These are phyloP conservation scores for Notholithocarpus densiflorus DNA, from an alignment of 306 rosid species.

Conservation along the genomic window DNA sequence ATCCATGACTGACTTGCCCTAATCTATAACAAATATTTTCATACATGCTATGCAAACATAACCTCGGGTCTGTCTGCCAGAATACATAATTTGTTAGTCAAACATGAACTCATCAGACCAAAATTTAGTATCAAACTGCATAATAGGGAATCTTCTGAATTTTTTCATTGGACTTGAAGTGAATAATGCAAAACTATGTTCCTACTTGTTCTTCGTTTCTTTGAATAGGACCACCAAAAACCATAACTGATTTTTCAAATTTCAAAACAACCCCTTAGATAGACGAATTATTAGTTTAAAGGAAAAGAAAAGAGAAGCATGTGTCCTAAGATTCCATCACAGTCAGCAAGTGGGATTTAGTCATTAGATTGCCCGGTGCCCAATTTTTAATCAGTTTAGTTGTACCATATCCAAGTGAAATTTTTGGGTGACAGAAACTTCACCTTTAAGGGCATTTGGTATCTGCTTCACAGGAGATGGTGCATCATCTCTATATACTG, in stretches of 20 bases:
- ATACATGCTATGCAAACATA: not conserved
- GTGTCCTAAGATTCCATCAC: conserved; percentile 1
- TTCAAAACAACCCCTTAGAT: not conserved
- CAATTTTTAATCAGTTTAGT: conserved; percentile 1
- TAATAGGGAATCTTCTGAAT: not conserved
- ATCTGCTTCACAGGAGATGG: conserved; percentile 57
- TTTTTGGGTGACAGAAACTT: conserved; percentile 15
- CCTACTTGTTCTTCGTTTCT: not conserved
- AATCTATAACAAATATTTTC: not conserved
- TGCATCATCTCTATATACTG: conserved; percentile 56
- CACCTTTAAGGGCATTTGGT: conserved; percentile 55
- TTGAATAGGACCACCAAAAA: not conserved
- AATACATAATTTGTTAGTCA: not conserved
- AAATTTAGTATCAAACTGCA: not conserved
- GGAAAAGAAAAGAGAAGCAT: not conserved
- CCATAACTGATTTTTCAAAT: not conserved
- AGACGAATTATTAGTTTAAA: not conserved
- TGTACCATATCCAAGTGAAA: not conserved
- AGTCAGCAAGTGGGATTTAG: not conserved
- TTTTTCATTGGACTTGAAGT: not conserved
- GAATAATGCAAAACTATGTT: not conserved
- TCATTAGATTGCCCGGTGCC: not conserved
- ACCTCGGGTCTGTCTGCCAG: not conserved
- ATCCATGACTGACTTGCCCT: not conserved
- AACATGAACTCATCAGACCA: not conserved